Base-by-base conservation (phyloP, 2,329 filamentous ascomycete species). In the Venturiaceae sp. region DNA sequence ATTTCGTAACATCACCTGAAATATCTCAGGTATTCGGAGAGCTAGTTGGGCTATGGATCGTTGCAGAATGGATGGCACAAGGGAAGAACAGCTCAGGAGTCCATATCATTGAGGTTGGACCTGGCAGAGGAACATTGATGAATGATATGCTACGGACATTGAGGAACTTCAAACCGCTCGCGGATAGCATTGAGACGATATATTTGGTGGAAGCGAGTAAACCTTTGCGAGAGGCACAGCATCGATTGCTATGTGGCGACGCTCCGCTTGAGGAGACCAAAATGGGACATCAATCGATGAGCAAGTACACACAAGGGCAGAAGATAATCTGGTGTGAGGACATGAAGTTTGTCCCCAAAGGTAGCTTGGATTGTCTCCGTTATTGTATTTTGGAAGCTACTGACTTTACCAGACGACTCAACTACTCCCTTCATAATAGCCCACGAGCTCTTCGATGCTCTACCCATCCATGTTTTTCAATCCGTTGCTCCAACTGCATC, bases 21-120 rank as follows among this genome's bases (percentile, higher is more conserved):
- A 97, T 99, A 66, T 96, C 92, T 0, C 94, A 97, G 70, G 82
- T 97, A 13, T 99, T 99, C 74, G 94, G 94, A 26, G 94, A 99
- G 74, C 80, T 99, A 30, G 79, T 97, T 59, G 94, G 90, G 4
- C 83, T 99, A 65, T 99, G 94, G 94, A 86, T 96, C 62, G 86
- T 97, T 55, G 86, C 92, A 44, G 94, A 99, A 78, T 99, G 94
- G 92, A 88, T 97, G 71, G 87, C 88, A 41, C 94, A 99, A 71
- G 92, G 91, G 16, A 81, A 80, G 61, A 87, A 83, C 58, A 83
- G 76, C 61, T 78, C 81, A 32, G 90, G 89, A 28, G 85, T 96
- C 16, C 87, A 96, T 69, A 78, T 99, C 63, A 90, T 99, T 67
- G 94, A 99, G 73, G 85, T 97, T 64, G 94, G 94, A 0, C 94